These are phyloP conservation scores for Aspergillus vadensis DNA, from an alignment of 2,329 filamentous ascomycete species.

Conservation along the genomic window DNA sequence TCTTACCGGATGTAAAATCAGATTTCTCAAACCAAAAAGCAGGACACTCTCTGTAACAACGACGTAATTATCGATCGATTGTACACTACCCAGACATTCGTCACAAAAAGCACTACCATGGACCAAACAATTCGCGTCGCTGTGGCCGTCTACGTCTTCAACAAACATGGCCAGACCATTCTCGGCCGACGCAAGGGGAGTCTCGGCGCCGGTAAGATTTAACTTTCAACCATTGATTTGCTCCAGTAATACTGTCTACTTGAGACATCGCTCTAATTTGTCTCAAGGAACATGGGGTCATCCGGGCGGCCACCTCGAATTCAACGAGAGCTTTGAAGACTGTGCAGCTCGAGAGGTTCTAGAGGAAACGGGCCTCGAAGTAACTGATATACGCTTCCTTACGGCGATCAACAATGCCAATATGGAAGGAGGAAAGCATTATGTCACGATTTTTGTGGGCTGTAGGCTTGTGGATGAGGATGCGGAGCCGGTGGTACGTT, in stretches of 20 bases:
- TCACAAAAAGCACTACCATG: background rate
- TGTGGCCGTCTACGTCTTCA: constrained; percentile 52
- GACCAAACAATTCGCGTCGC: constrained; percentile 38
- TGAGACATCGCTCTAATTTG: background rate
- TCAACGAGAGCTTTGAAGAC: constrained; percentile 60
- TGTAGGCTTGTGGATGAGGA: constrained; percentile 53
- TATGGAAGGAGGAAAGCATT: constrained; percentile 62
- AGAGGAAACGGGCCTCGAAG: constrained; percentile 68
- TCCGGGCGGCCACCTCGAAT: constrained; percentile 74
- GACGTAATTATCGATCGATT: no score
- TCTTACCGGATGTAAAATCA: background rate
- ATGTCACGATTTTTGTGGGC: constrained; percentile 70
- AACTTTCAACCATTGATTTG: background rate
- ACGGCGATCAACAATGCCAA: constrained; percentile 70
- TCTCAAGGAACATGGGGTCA: constrained; percentile 62
- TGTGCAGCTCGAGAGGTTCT: constrained; percentile 68
- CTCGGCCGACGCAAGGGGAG: constrained; percentile 52
- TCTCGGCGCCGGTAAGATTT: constrained; percentile 48
- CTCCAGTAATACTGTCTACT: background rate
- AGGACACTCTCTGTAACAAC: no score
- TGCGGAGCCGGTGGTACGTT: constrained; percentile 57
- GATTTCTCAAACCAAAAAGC: no score
- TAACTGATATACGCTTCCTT: constrained; percentile 57
- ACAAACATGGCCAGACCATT: constrained; percentile 46
- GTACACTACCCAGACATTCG: background rate